Conservation (phyloP, 371 early-diverging fungal genomes). For the Basidiobolus meristosporus region DNA sequence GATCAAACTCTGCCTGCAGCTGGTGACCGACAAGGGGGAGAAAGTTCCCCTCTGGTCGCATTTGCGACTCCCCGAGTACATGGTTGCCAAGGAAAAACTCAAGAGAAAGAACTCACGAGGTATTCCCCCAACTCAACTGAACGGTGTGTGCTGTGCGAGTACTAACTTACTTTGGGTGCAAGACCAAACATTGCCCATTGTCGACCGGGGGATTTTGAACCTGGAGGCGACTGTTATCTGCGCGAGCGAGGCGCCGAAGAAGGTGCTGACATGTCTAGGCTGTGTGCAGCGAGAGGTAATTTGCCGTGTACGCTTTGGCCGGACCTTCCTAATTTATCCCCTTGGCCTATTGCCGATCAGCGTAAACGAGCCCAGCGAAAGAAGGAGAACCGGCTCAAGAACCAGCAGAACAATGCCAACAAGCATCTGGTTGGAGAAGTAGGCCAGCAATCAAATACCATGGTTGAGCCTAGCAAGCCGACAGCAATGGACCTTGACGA, state of each 20-base stretch:
- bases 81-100: conserved; percentile 58
- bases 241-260: conserved; percentile 58
- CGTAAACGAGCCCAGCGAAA: background rate
- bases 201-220: conserved; percentile 21
- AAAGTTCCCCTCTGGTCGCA: conserved; percentile 67
- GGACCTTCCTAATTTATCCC: background rate
- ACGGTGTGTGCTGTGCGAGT: background rate
- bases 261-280: conserved; percentile 62
- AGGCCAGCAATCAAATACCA: too few relatives aligned
- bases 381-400: background rate
- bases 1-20: conserved; percentile 72
- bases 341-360: background rate
- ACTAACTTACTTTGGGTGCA: background rate
- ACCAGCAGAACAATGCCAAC: conserved; percentile 4
- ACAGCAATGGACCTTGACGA: too few relatives aligned
- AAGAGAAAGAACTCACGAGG: conserved; percentile 5
- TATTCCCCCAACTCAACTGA: background rate
- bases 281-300: conserved; percentile 71
- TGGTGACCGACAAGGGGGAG: conserved; percentile 56
- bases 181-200: conserved; percentile 5
- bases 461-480: too few relatives aligned
- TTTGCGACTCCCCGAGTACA: conserved; percentile 61
- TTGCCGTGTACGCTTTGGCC: background rate
- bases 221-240: conserved; percentile 68
- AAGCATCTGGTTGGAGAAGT: too few relatives aligned